phyloP scores from a whole-genome alignment of 352 stramenopile species.

The Phytophthora citricola region DNA sequence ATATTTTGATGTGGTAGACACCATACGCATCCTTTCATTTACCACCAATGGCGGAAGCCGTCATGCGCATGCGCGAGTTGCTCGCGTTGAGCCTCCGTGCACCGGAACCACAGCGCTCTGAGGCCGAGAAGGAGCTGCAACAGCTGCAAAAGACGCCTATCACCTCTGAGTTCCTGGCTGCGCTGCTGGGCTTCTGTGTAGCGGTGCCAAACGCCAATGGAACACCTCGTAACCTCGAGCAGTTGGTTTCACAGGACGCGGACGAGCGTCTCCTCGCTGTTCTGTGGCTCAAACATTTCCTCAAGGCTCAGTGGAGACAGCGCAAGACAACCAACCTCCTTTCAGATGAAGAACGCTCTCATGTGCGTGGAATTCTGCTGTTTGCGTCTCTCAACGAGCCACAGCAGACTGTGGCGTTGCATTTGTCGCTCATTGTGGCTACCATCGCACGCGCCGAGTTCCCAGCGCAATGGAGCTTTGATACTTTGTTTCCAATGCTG shows the following conservation, averaged over 20 bases:
- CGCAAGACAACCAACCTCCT: slow-evolving; percentile 43
- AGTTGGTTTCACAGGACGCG: slow-evolving; percentile 40
- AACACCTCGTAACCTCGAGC: slow-evolving; percentile 32
- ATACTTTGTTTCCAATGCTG: slow-evolving; percentile 72
- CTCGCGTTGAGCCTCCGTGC: slow-evolving; percentile 55
- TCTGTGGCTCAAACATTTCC: slow-evolving; percentile 82
- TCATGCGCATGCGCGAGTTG: slow-evolving; percentile 54
- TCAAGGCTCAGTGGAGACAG: slow-evolving; percentile 55
- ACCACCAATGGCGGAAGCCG: slow-evolving; percentile 30
- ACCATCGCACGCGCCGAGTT: slow-evolving; percentile 81
- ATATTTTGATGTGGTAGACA: neutral
- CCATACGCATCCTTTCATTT: neutral
- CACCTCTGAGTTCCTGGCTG: slow-evolving; percentile 44
- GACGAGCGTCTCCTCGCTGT: slow-evolving; percentile 70
- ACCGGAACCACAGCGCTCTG: slow-evolving; percentile 43
- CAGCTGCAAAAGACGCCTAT: slow-evolving; percentile 49
- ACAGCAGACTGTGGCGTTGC: slow-evolving; percentile 55
- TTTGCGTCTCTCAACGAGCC: slow-evolving; percentile 76
- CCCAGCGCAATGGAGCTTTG: slow-evolving; percentile 66
- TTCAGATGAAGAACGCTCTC: slow-evolving; percentile 50
- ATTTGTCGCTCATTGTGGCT: slow-evolving; percentile 71
- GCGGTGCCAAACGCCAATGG: slow-evolving; percentile 40
- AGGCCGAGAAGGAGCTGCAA: slow-evolving; percentile 66
- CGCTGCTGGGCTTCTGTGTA: slow-evolving; percentile 57
- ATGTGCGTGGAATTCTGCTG: slow-evolving; percentile 63